phyloP scores from a whole-genome alignment of 2,329 filamentous ascomycete species.

The Ampelomyces quisqualis region DNA sequence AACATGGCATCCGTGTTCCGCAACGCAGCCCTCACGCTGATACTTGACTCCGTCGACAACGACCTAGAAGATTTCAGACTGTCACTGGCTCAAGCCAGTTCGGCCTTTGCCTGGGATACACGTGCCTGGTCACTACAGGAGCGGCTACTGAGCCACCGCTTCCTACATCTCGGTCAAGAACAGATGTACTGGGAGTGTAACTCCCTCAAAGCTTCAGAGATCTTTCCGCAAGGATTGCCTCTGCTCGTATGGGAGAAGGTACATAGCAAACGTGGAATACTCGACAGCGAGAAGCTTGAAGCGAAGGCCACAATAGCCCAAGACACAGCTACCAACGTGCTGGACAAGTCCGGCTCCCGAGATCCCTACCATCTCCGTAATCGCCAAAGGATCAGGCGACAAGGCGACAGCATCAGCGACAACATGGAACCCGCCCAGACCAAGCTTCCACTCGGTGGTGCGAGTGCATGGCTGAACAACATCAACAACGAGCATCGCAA shows the following conservation, averaged over 20 bases:
- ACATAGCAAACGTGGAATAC: slow-evolving; percentile 21
- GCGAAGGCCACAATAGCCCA: not conserved
- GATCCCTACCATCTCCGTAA: slow-evolving; percentile 2
- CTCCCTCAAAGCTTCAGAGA: slow-evolving; percentile 40
- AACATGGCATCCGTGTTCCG: slow-evolving; percentile 38
- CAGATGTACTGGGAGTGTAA: slow-evolving; percentile 45
- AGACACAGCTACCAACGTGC: not conserved
- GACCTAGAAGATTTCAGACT: not conserved
- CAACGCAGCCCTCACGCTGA: slow-evolving; percentile 38
- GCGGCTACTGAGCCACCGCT: slow-evolving; percentile 37
- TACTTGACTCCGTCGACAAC: slow-evolving; percentile 18
- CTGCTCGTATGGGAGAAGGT: slow-evolving; percentile 42
- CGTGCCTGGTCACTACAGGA: slow-evolving; percentile 42
- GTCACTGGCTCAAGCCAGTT: not conserved
- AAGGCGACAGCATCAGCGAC: slow-evolving; percentile 21
- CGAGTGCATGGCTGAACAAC: too few species aligned
- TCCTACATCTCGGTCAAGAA: slow-evolving; percentile 35
- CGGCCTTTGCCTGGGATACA: slow-evolving; percentile 39
- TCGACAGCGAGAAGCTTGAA: not conserved
- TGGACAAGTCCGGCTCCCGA: not conserved
- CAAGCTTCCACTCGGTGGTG: slow-evolving; percentile 7
- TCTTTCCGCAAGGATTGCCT: slow-evolving; percentile 37
- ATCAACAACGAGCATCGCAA: not conserved
- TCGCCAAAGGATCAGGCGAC: slow-evolving; percentile 25
- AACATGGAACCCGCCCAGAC: slow-evolving; percentile 17